Evolutionary conservation across 108 stramenopile species (phyloP).

Genomic region (Stephanodiscus triporus): DNA sequence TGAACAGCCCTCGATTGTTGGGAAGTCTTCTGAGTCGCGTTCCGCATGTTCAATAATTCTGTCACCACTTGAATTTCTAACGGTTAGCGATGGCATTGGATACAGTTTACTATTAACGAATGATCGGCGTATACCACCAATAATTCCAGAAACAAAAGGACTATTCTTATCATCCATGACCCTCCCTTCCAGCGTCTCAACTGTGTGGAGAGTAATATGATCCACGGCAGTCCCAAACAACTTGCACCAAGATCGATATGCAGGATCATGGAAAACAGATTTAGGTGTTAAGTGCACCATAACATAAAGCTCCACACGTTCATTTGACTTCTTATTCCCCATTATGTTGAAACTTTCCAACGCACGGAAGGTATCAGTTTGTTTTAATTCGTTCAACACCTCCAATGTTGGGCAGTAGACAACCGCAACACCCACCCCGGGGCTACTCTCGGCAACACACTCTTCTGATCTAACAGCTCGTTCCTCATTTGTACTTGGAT

Average conservation of each 20-base stretch:
- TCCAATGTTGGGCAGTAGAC: conserved; percentile 57
- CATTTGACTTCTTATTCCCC: background rate
- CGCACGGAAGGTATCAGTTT: conserved; percentile 27
- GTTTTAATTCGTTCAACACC: conserved; percentile 42
- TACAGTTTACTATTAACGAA: conserved; percentile 50
- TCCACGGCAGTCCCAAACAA: conserved; percentile 45
- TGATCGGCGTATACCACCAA: conserved; percentile 58
- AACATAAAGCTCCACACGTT: conserved; percentile 53
- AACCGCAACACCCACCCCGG: conserved; percentile 69
- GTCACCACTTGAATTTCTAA: background rate
- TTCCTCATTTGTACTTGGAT: conserved; percentile 48
- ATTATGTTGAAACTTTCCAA: conserved; percentile 14
- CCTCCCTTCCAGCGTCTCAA: conserved; percentile 35
- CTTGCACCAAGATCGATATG: conserved; percentile 59
- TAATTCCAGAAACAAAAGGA: conserved; percentile 61
- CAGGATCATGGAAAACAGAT: conserved; percentile 33
- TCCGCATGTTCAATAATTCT: background rate
- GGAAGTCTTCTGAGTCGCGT: background rate
- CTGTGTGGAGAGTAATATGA: conserved; percentile 57
- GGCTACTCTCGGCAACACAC: conserved; percentile 65
- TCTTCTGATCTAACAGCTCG: conserved; percentile 65
- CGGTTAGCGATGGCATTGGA: conserved; percentile 35
- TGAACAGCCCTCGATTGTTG: conserved; percentile 48
- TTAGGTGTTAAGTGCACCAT: conserved; percentile 72
- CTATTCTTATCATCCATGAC: conserved; percentile 28